Evolutionary conservation across 106 monocot genomes (phyloP).

Genomic region (Acorus calamus): DNA sequence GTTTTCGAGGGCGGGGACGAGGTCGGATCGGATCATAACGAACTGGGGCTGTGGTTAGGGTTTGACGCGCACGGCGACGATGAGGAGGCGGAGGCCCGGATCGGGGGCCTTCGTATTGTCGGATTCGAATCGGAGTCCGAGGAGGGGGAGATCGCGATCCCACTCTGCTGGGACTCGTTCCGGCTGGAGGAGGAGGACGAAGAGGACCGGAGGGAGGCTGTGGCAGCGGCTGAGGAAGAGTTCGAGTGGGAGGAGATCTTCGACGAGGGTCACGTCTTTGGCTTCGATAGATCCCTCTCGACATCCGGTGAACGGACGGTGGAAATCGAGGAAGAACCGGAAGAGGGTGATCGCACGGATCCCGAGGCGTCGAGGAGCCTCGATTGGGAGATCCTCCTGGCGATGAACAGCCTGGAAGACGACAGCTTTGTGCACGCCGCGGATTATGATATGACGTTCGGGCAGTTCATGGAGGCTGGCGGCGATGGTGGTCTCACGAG

Average conservation of each 20-base stretch:
- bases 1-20: conserved; percentile 27
- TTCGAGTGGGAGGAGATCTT: conserved; percentile 81
- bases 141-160: conserved; percentile 6
- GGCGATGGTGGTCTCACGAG: conserved; percentile 26
- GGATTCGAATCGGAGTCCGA: background rate
- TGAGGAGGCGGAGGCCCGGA: conserved; percentile 7
- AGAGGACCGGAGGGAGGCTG: conserved; percentile 22
- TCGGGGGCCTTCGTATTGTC: conserved; percentile 14
- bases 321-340: background rate
- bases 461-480: conserved; percentile 36
- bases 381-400: conserved; percentile 68
- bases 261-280: conserved; percentile 17
- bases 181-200: conserved; percentile 15
- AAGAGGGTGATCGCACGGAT: background rate
- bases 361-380: conserved; percentile 18
- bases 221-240: conserved; percentile 16
- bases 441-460: conserved; percentile 62
- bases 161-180: conserved; percentile 56
- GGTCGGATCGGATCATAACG: too few relatives aligned
- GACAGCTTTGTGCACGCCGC: conserved; percentile 59
- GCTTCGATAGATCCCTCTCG: background rate
- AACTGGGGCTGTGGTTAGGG: background rate
- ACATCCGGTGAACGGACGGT: background rate
- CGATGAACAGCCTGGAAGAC: conserved; percentile 15
- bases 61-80: conserved; percentile 28